These are phyloP conservation scores for Cladophialophora exuberans DNA, from an alignment of 2,329 filamentous ascomycete species.

Conservation along the genomic window DNA sequence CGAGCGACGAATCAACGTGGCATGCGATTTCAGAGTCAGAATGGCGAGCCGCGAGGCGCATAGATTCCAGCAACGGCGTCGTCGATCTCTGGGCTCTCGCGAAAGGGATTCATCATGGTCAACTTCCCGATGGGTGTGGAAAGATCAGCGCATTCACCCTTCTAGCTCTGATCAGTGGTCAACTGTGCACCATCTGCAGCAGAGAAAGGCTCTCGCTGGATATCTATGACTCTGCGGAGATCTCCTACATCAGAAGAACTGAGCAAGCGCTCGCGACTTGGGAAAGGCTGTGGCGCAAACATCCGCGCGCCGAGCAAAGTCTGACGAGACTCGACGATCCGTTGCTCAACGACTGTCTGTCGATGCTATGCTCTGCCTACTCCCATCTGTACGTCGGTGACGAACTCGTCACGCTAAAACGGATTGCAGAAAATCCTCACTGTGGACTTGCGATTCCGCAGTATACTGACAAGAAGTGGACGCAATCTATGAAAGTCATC, in stretches of 20 bases:
- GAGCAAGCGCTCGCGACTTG: constrained; percentile 11
- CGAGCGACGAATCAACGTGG: constrained; percentile 14
- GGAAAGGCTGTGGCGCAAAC: constrained; percentile 17
- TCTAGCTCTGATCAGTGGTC: constrained; percentile 7
- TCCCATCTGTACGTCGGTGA: constrained; percentile 17
- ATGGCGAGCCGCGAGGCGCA: constrained; percentile 6
- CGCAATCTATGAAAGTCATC: constrained; percentile 3
- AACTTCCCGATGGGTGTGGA: not conserved
- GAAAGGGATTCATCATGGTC: constrained; percentile 1
- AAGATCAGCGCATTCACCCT: constrained; percentile 16
- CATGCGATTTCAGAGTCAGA: constrained; percentile 14
- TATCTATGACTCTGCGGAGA: not conserved
- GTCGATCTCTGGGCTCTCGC: constrained; percentile 11
- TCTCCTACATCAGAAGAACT: not conserved
- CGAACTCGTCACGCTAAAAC: constrained; percentile 12
- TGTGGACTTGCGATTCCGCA: not conserved
- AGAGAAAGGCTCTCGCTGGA: constrained; percentile 1
- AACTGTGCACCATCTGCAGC: constrained; percentile 11
- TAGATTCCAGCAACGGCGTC: not conserved
- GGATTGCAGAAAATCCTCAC: constrained; percentile 12
- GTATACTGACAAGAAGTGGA: not conserved
- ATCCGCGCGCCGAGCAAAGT: constrained; percentile 13
- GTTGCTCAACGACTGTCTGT: constrained; percentile 16
- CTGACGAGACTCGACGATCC: constrained; percentile 7
- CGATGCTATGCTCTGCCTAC: constrained; percentile 16